A percentile compares a stretch with the other conserved stretches of the same genome.
phyloP scores from a whole-genome alignment of 75 land plant genomes.

The Adiantum capillusveneris region DNA sequence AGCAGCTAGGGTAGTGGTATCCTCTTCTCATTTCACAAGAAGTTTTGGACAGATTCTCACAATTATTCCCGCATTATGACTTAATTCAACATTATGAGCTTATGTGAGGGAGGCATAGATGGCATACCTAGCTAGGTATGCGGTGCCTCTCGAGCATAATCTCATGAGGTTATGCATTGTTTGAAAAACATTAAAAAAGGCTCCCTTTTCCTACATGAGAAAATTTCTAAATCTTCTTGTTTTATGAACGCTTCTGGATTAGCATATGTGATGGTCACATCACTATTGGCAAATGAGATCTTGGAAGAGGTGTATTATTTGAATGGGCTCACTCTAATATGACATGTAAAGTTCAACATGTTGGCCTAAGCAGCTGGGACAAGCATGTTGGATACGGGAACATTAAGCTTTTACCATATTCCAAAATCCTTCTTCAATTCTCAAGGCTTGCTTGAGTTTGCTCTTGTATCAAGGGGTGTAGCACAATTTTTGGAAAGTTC shows the following conservation, averaged over 20 bases:
- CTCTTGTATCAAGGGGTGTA: conserved; percentile 37
- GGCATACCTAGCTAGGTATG: too few relatives aligned
- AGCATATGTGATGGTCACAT: conserved; percentile 77
- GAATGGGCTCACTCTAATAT: conserved; percentile 74
- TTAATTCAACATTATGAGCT: too few relatives aligned
- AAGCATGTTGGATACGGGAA: conserved; percentile 95
- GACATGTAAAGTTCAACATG: conserved; percentile 64
- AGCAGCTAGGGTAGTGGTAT: conserved; percentile 62
- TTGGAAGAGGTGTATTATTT: conserved; percentile 63
- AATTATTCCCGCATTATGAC: too few relatives aligned
- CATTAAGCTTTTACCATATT: conserved; percentile 55
- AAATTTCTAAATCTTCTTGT: too few relatives aligned
- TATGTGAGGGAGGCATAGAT: too few relatives aligned
- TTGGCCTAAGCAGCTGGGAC: conserved; percentile 98
- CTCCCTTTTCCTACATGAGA: too few relatives aligned
- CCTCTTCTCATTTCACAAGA: conserved; percentile 54
- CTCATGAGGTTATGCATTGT: too few relatives aligned
- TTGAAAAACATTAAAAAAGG: too few relatives aligned
- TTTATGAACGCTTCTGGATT: conserved; percentile 97
- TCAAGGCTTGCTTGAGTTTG: not conserved
- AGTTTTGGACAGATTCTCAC: too few relatives aligned
- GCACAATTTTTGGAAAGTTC: conserved; percentile 63
- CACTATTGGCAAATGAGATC: conserved; percentile 74
- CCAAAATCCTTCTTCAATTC: not conserved
- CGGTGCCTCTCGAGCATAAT: too few relatives aligned